phyloP scores from a whole-genome alignment of 1,284 basidiomycete genomes.

The Ceratobasidium sp. region DNA sequence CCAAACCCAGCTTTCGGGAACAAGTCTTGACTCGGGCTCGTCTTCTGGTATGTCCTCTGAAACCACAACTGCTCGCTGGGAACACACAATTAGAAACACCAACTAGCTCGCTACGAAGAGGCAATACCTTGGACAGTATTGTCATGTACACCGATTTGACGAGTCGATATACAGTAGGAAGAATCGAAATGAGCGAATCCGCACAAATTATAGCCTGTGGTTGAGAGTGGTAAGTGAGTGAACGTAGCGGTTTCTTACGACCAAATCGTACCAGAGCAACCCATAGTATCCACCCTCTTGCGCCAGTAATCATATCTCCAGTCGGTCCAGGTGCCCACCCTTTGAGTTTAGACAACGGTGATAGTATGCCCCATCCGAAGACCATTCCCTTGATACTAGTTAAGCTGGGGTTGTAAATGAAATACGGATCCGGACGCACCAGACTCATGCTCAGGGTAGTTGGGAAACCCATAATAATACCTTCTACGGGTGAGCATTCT shows the following conservation, averaged over 20 bases:
- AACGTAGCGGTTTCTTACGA: no score
- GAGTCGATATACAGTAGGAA: slow-evolving; percentile 56
- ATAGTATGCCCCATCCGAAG: slow-evolving; percentile 92
- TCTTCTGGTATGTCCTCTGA: slow-evolving; percentile 20
- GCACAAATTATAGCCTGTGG: slow-evolving; percentile 84
- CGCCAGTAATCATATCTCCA: slow-evolving; percentile 80
- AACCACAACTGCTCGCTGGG: background rate
- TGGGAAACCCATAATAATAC: slow-evolving; percentile 97
- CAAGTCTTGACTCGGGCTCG: slow-evolving; percentile 59
- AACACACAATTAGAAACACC: background rate
- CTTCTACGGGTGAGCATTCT: slow-evolving; percentile 51
- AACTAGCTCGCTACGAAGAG: background rate
- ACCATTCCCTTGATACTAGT: slow-evolving; percentile 74
- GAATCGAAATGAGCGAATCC: slow-evolving; percentile 84
- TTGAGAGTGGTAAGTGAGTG: background rate
- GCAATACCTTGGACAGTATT: slow-evolving; percentile 13
- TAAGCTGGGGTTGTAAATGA: background rate
- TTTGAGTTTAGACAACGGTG: slow-evolving; percentile 78
- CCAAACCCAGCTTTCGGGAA: slow-evolving; percentile 80
- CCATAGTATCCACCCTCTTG: slow-evolving; percentile 95
- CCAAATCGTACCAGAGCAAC: slow-evolving; percentile 63
- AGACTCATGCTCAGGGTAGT: slow-evolving; percentile 93
- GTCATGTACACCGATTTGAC: slow-evolving; percentile 6
- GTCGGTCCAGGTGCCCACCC: slow-evolving; percentile 94
- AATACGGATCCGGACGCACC: slow-evolving; percentile 52